These are phyloP conservation scores for Pulveroboletus ravenelii DNA, from an alignment of 768 basidiomycete genomes.

Conservation along the genomic window DNA sequence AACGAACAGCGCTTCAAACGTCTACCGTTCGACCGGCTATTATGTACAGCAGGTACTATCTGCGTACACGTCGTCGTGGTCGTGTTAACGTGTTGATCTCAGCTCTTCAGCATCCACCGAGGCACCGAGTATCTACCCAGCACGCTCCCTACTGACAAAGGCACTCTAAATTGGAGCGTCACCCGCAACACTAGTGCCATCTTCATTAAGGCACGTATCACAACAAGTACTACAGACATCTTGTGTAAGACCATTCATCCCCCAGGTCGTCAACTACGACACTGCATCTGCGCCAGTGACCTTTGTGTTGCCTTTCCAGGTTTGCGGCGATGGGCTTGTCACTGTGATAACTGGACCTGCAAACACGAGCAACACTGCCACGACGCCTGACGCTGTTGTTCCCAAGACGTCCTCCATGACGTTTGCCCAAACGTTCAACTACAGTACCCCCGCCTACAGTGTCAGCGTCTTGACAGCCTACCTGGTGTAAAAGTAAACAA, in stretches of 20 bases:
- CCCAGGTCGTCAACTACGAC: slow-evolving; percentile 53
- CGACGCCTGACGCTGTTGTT: slow-evolving; percentile 41
- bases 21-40: slow-evolving; percentile 60
- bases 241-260: too few species aligned
- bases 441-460: slow-evolving; percentile 47
- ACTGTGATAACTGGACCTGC: slow-evolving; percentile 48
- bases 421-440: slow-evolving; percentile 43
- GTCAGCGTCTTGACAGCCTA: slow-evolving; percentile 32
- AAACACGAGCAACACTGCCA: slow-evolving; percentile 53
- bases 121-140: slow-evolving; percentile 63
- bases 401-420: slow-evolving; percentile 43
- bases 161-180: slow-evolving; percentile 62
- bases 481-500: not conserved
- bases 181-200: slow-evolving; percentile 33
- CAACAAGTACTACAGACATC: too few species aligned
- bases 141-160: slow-evolving; percentile 45
- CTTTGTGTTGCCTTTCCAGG: slow-evolving; percentile 53
- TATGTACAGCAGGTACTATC: slow-evolving; percentile 52
- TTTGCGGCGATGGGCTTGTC: slow-evolving; percentile 40
- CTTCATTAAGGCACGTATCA: slow-evolving; percentile 50
- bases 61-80: too few species aligned
- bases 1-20: slow-evolving; percentile 40
- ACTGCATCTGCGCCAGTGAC: slow-evolving; percentile 37
- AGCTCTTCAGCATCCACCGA: slow-evolving; percentile 61
- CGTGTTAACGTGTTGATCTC: not conserved